Base-by-base conservation (phyloP, 768 basidiomycete species). In the Naganishia vaughanmartiniae region DNA sequence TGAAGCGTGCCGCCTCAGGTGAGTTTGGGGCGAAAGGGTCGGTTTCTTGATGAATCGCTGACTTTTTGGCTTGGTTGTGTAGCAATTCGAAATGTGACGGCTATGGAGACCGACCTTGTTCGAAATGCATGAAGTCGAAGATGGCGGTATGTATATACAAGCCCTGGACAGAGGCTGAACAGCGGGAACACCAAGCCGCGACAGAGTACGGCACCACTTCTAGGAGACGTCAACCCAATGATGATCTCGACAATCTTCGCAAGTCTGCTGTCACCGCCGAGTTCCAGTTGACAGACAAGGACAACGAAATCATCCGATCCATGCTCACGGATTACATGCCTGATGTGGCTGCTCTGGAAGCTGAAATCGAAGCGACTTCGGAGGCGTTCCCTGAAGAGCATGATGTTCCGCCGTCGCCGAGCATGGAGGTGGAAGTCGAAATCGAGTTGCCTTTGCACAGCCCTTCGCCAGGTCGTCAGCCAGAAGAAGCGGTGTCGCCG, bases 321-420 rank as follows among this genome's bases (percentile, higher is more conserved):
- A 63, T 63, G 60, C 60, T 63, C 30, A 28, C 60, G 21, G 60
- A 45, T n/a, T 63, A 63, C 33, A 26, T 63, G 7, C 42, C 60
- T 42, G 60, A 21, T 19, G 33, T 6, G 5, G 33, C 30, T 12
- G 57, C 6, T 17, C 21, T 63, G 17, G 34, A 34, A 42, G 39
- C 24, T 15, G 60, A 42, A n/a, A 3, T 42, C 14, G 7, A 3
- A 14, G 34, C 14, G 12, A 3, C 57, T 31, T 10, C 34, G 39
- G 39, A 26, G 11, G 39, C 60, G 39, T 42, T 24, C 6, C 4
- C 11, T 17, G 24, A 26, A 14, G 42, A 45, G 4, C n/a, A 21
- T 7, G 24, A 4, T 51, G 12, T 51, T 14, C 48, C 5, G 12
- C 48, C 6, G 12, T 51, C 48, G 21, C n/a, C n/a, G 24, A 12